Percentiles rank a stretch among this genome's conserved stretches.
These are phyloP conservation scores for Huntiella bhutanensis DNA, from an alignment of 2,329 filamentous ascomycete genomes.

Conservation along the genomic window DNA sequence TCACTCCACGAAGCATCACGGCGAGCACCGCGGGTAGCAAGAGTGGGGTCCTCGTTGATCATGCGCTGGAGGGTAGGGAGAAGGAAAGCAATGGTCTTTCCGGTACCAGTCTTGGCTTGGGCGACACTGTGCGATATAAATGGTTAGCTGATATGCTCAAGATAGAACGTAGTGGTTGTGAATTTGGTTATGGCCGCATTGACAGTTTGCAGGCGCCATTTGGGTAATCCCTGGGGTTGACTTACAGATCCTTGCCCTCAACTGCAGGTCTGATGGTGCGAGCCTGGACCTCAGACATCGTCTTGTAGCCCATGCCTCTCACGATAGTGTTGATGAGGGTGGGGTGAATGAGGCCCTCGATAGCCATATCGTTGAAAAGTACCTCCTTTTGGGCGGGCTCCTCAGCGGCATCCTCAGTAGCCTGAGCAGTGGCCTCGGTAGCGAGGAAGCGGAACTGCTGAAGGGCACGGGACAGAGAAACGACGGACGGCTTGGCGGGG, in stretches of 20 bases:
- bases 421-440: slow-evolving; percentile 9
- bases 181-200: background rate
- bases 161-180: background rate
- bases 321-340: slow-evolving; percentile 52
- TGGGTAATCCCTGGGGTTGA: slow-evolving; percentile 11
- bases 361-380: slow-evolving; percentile 26
- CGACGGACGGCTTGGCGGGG: slow-evolving; percentile 4
- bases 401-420: background rate
- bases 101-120: slow-evolving; percentile 91
- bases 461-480: slow-evolving; percentile 9
- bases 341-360: slow-evolving; percentile 34
- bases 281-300: slow-evolving; percentile 84
- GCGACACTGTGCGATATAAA: slow-evolving; percentile 40
- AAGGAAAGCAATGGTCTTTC: slow-evolving; percentile 89
- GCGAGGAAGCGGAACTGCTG: slow-evolving; percentile 11
- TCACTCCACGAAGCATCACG: slow-evolving; percentile 29
- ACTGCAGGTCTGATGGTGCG: slow-evolving; percentile 67
- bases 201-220: background rate
- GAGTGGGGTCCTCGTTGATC: slow-evolving; percentile 39
- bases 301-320: slow-evolving; percentile 52
- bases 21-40: slow-evolving; percentile 28
- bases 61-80: slow-evolving; percentile 71
- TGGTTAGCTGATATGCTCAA: background rate
- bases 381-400: slow-evolving; percentile 16
- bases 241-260: slow-evolving; percentile 66